Percentiles rank a stretch among this genome's conserved stretches.
Conservation (phyloP, 495 filamentous ascomycete species). For the Podospora pseudopauciseta region DNA sequence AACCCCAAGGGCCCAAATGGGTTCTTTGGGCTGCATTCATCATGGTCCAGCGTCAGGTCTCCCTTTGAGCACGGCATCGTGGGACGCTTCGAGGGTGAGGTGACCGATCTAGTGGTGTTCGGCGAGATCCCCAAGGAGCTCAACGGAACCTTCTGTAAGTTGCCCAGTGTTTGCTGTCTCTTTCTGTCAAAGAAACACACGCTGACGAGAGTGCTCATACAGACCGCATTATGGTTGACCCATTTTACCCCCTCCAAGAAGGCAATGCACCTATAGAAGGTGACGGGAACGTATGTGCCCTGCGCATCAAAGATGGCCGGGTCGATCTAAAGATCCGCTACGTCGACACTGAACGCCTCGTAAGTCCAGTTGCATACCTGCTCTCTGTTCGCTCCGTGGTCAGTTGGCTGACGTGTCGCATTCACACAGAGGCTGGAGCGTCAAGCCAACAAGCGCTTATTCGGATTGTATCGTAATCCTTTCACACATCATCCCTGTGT, state of each 20-base stretch:
- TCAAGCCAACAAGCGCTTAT: not conserved
- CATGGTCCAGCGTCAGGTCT: not conserved
- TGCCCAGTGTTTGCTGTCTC: too few species aligned
- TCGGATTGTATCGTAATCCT: not conserved
- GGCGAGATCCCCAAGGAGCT: not conserved
- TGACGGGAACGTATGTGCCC: not conserved
- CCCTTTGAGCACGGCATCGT: constrained; percentile 8
- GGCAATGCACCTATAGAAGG: not conserved
- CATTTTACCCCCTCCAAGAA: not conserved
- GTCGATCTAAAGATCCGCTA: not conserved
- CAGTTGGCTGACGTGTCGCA: too few species aligned
- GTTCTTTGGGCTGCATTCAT: constrained; percentile 7
- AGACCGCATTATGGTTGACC: not conserved
- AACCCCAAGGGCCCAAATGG: constrained; percentile 4
- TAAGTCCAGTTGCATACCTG: too few species aligned
- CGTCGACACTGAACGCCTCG: not conserved
- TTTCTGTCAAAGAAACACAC: too few species aligned
- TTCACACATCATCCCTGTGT: not conserved
- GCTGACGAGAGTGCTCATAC: too few species aligned
- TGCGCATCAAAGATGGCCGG: not conserved
- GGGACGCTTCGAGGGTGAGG: not conserved
- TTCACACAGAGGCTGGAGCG: not conserved
- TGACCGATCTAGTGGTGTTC: not conserved
- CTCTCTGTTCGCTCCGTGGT: too few species aligned
- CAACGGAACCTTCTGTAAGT: not conserved